Evolutionary conservation across 495 filamentous ascomycete genomes (phyloP).

Genomic region (Daldinia bambusicola): DNA sequence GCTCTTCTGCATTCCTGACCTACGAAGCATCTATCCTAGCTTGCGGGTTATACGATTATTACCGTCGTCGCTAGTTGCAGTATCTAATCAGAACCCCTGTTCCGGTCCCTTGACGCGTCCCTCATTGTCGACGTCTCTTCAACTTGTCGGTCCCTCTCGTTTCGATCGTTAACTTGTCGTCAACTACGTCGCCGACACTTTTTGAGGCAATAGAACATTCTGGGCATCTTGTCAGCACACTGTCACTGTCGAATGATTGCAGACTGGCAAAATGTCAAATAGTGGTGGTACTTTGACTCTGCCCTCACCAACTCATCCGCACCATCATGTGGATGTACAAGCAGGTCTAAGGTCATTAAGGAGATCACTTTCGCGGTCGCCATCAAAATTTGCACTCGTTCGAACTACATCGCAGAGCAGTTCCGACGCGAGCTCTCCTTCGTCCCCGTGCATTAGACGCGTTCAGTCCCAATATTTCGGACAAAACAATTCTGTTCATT

Average conservation of each 20-base stretch:
- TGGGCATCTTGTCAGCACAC: neutral
- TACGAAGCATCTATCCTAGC: conserved; percentile 17
- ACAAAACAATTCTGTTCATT: conserved; percentile 27
- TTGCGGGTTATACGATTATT: conserved; percentile 28
- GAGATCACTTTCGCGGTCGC: conserved; percentile 86
- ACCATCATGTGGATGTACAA: conserved; percentile 80
- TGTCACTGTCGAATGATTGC: neutral
- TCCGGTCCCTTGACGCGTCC: neutral
- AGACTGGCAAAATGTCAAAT: conserved; percentile 53
- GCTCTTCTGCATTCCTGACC: conserved; percentile 42
- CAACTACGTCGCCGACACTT: conserved; percentile 2
- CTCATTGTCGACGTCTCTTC: neutral
- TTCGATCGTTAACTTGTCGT: conserved; percentile 9
- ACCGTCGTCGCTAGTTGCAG: conserved; percentile 15
- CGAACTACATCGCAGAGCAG: conserved; percentile 59
- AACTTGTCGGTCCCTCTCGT: neutral
- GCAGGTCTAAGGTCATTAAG: conserved; percentile 80
- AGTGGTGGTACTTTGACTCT: conserved; percentile 80
- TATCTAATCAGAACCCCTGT: conserved; percentile 4
- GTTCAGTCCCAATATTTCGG: conserved; percentile 47
- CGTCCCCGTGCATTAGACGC: conserved; percentile 46
- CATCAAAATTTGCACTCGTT: conserved; percentile 80
- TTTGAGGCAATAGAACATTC: neutral
- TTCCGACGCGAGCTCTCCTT: conserved; percentile 40
- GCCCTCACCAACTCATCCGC: conserved; percentile 75